Evolutionary conservation across 768 basidiomycete species (phyloP).

Genomic region (Serendipita sp.): DNA sequence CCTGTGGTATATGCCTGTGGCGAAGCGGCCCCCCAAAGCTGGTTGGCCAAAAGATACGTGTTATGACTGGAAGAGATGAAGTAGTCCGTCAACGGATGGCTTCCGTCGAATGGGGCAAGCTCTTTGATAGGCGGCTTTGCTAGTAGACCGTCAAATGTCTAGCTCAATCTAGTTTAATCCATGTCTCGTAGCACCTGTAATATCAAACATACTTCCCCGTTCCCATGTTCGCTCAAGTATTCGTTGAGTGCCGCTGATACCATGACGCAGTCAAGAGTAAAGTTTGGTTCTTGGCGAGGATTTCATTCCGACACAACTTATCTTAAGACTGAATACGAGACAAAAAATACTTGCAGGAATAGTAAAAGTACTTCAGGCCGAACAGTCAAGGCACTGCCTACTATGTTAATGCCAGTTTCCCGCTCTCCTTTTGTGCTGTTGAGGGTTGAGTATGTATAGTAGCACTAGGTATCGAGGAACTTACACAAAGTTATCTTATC

Average conservation of each 20-base stretch:
- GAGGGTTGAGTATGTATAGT: neutral
- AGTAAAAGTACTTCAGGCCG: too few species aligned
- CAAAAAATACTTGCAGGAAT: too few species aligned
- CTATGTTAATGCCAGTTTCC: neutral
- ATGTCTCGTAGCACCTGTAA: neutral
- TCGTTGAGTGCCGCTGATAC: neutral
- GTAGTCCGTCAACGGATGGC: conserved; percentile 36
- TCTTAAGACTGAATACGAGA: too few species aligned
- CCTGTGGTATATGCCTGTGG: conserved; percentile 31
- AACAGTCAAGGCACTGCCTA: too few species aligned
- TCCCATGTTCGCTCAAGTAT: neutral
- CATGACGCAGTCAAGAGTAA: neutral
- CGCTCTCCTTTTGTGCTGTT: conserved; percentile 8
- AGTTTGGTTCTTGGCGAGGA: neutral
- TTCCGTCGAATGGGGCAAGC: conserved; percentile 21
- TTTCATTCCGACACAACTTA: too few species aligned
- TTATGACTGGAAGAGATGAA: conserved; percentile 52
- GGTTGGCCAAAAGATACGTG: conserved; percentile 43
- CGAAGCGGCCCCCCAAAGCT: conserved; percentile 38
- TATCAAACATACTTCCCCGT: neutral
- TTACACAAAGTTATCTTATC: conserved; percentile 60
- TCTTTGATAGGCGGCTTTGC: neutral
- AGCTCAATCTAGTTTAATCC: neutral
- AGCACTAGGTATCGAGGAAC: conserved; percentile 9
- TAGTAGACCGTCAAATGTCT: neutral